Percentiles rank a stretch among this genome's conserved stretches.
Evolutionary conservation across 352 stramenopile genomes (phyloP).

Genomic region (Pythium apleroticum): DNA sequence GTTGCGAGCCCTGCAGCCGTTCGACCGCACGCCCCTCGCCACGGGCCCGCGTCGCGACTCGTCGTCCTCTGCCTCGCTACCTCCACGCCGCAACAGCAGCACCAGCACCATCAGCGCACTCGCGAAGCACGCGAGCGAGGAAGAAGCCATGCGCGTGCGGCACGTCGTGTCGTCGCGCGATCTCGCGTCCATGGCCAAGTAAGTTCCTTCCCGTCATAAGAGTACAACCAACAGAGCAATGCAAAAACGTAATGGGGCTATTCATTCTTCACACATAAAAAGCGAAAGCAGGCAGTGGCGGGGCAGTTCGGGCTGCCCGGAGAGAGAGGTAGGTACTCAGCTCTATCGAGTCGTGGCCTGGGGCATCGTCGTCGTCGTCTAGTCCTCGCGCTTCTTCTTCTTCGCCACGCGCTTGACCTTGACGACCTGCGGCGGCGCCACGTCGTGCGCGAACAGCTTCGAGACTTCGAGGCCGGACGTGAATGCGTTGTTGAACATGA

Average conservation of each 20-base stretch:
- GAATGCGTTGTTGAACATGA: constrained; percentile 92
- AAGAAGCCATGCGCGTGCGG: constrained; percentile 7
- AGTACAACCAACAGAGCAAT: background rate
- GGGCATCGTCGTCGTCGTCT: constrained; percentile 17
- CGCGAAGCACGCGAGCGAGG: constrained; percentile 1
- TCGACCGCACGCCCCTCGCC: background rate
- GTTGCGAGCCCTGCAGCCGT: constrained; percentile 5
- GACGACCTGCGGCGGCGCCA: constrained; percentile 72
- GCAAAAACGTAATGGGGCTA: constrained; percentile 20
- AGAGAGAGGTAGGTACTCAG: background rate
- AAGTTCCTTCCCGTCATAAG: background rate
- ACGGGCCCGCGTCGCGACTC: background rate
- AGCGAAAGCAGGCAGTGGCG: background rate
- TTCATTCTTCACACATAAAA: constrained; percentile 35
- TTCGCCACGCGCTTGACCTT: constrained; percentile 88
- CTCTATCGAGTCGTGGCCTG: background rate
- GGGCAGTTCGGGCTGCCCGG: background rate
- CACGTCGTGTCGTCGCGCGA: constrained; percentile 22
- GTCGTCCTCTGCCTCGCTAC: background rate
- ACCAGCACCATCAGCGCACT: constrained; percentile 22
- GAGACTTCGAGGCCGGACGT: constrained; percentile 86
- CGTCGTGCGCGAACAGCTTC: constrained; percentile 88
- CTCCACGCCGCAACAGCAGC: constrained; percentile 25
- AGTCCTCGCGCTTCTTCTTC: constrained; percentile 89
- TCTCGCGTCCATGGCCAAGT: constrained; percentile 22